These are phyloP conservation scores for Cyphellophora attinorum DNA, from an alignment of 2,329 filamentous ascomycete species.

Conservation along the genomic window DNA sequence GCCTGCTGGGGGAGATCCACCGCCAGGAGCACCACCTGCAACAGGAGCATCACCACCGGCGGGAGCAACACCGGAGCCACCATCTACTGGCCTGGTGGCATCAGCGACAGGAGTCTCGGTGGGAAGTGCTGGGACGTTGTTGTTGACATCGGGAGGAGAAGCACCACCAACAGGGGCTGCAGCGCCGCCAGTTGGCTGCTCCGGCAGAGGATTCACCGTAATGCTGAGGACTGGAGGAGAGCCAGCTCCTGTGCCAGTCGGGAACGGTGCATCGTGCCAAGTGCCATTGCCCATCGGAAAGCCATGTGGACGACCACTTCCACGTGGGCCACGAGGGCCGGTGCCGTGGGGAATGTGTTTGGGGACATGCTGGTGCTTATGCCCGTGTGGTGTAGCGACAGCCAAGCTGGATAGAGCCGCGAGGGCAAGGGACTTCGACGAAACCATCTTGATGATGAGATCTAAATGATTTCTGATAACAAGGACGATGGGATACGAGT, in stretches of 20 bases:
- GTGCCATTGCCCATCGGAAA: conserved; percentile 4
- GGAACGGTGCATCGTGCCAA: conserved; percentile 1
- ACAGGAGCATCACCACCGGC: too few species aligned
- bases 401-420: conserved; percentile 16
- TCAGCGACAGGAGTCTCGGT: too few species aligned
- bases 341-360: conserved; percentile 8
- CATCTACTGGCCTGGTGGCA: too few species aligned
- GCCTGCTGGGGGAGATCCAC: too few species aligned
- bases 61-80: too few species aligned
- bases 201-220: conserved; percentile 8
- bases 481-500: too few species aligned
- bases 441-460: conserved; percentile 4
- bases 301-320: background rate
- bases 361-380: conserved; percentile 11
- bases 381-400: conserved; percentile 15
- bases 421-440: conserved; percentile 5
- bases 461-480: too few species aligned
- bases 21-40: too few species aligned
- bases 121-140: too few species aligned
- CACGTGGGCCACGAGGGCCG: conserved; percentile 4
- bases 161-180: background rate
- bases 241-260: conserved; percentile 7
- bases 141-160: background rate
- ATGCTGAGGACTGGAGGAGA: conserved; percentile 5
- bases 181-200: background rate